These are phyloP conservation scores for Cryphonectria parasitica DNA, from an alignment of 2,329 filamentous ascomycete species.

Conservation along the genomic window DNA sequence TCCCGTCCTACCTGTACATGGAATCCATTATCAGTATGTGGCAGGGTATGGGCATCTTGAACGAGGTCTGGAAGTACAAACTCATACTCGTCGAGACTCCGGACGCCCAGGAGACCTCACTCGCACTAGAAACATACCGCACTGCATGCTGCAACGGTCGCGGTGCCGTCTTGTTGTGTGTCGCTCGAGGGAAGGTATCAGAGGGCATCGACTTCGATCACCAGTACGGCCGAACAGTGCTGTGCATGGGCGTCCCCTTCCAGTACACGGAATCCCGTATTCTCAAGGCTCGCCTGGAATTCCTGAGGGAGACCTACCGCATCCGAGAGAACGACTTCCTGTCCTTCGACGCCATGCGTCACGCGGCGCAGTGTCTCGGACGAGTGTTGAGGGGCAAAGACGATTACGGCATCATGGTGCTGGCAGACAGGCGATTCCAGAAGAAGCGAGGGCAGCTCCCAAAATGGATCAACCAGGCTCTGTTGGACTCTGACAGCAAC, in stretches of 20 bases:
- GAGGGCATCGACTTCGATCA: conserved; percentile 99
- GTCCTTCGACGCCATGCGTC: conserved; percentile 99
- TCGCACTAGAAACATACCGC: conserved; percentile 94
- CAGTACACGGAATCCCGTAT: conserved; percentile 99
- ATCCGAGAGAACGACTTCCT: conserved; percentile 97
- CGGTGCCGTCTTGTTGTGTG: conserved; percentile 89
- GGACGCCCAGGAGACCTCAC: conserved; percentile 93
- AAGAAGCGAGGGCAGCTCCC: conserved; percentile 90
- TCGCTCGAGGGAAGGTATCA: conserved; percentile 94
- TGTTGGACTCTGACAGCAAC: conserved; percentile 84
- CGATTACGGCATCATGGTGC: conserved; percentile 99
- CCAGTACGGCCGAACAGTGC: conserved; percentile 92
- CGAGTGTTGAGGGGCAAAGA: conserved; percentile 95
- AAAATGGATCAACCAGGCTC: conserved; percentile 92
- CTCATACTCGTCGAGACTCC: conserved; percentile 97
- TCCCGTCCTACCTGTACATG: conserved; percentile 98
- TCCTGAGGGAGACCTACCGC: conserved; percentile 93
- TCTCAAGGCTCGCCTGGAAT: conserved; percentile 91
- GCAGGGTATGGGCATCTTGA: conserved; percentile 97
- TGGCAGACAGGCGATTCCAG: conserved; percentile 90
- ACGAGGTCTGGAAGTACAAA: conserved; percentile 99
- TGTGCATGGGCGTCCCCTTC: conserved; percentile 97
- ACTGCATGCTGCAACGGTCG: conserved; percentile 97
- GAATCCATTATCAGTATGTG: conserved; percentile 99
- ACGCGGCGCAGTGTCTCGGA: conserved; percentile 93